Base-by-base conservation (phyloP, 2,329 filamentous ascomycete genomes). In the Colletotrichum brevisporum region DNA sequence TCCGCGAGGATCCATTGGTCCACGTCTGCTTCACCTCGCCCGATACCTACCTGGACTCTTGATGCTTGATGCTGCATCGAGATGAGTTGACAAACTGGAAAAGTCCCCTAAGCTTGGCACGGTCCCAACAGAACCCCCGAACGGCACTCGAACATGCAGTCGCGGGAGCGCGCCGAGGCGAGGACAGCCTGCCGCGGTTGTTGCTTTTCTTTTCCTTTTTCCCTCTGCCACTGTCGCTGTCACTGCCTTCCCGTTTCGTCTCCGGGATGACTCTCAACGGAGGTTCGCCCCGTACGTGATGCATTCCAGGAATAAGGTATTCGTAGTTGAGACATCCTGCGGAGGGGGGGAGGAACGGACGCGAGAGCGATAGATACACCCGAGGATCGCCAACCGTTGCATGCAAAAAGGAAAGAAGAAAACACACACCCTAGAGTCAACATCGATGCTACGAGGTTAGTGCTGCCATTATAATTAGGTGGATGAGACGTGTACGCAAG, bases 231-330 rank as follows among this genome's bases (percentile, higher is more conserved):
- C 21, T 24, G 21, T 24, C 31, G 10, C 31, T 55, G 18, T 65
- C 41, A 39, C 53, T 15, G 65, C 27, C 48, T 54, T 68, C 43
- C 43, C 26, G 50, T 31, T 69, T 59, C 55, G 55, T 61, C 54
- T 55, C 12, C 36, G 43, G 31, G 51, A 47, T 60, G 66, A 60
- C 62, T 66, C 41, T 51, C 21, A 41, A 51, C 13, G n/a, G 45
- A 36, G 27, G 26, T 36, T 39, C 18, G 66, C 31, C 39, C 47
- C 52, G 18, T 10, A 36, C 45, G 39, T 36, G 26, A 53, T 62
- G 59, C 50, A 66, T 69, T 66, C 62, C 66, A 39, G 18, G 18
- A 6, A 10, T 15, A 55, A 27, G 55, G 24, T 16, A 51, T 36
- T 10, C 31, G 31, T 36, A 10, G 31, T 36, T 36, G 31, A 36